Percentiles rank a stretch among this genome's conserved stretches.
Evolutionary conservation across 768 basidiomycete genomes (phyloP).

Genomic region (Hygrophoropsis aurantiaca): DNA sequence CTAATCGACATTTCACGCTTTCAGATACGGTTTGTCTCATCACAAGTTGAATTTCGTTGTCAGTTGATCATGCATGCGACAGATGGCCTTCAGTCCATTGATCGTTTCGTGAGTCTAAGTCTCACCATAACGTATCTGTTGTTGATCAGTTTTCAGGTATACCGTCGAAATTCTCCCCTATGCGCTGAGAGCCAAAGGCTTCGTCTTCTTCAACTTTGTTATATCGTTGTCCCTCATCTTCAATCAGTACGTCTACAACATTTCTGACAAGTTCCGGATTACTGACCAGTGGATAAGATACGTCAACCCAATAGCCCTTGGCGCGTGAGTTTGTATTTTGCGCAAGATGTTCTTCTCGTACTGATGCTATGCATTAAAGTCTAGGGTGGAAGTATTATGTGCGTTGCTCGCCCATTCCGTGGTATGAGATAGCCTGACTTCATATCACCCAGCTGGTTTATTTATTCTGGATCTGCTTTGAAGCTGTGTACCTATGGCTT

Average conservation of each 20-base stretch:
- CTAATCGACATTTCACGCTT: neutral
- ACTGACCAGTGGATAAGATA: constrained; percentile 21
- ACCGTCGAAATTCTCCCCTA: constrained; percentile 45
- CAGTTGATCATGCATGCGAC: neutral
- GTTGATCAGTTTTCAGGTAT: constrained; percentile 22
- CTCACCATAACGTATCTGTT: neutral
- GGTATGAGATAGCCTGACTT: neutral
- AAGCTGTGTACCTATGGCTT: constrained; percentile 33
- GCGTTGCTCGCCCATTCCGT: constrained; percentile 7
- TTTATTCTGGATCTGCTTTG: constrained; percentile 36
- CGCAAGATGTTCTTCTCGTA: too few relatives aligned
- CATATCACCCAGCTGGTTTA: constrained; percentile 38
- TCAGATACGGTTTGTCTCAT: constrained; percentile 30
- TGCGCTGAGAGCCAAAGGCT: constrained; percentile 39
- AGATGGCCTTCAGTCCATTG: constrained; percentile 43
- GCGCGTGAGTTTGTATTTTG: constrained; percentile 20
- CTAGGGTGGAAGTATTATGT: constrained; percentile 50
- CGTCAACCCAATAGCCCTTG: constrained; percentile 36
- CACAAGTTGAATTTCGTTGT: neutral
- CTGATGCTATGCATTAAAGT: constrained; percentile 2
- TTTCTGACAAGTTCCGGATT: constrained; percentile 17
- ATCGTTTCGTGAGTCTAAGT: constrained; percentile 29
- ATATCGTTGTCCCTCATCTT: constrained; percentile 41
- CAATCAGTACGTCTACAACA: constrained; percentile 36
- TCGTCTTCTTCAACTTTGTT: constrained; percentile 38